Percentiles rank a stretch among this genome's conserved stretches.
phyloP scores from a whole-genome alignment of 768 basidiomycete species.

The Suillus alpinus region DNA sequence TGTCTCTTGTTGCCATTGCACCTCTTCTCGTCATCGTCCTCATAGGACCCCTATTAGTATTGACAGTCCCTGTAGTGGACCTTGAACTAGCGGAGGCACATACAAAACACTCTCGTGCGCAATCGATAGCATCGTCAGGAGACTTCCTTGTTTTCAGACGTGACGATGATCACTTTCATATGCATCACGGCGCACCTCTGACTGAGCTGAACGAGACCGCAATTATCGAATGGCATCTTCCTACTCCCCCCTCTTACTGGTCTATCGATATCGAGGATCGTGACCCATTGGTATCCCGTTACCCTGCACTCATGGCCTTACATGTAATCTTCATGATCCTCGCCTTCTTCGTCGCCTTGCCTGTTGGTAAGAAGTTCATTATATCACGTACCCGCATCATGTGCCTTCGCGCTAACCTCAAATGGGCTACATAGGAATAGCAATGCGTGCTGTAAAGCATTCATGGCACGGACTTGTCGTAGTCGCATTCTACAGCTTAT shows the following conservation, averaged over 20 bases:
- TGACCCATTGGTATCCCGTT: conserved; percentile 41
- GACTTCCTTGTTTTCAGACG: conserved; percentile 9
- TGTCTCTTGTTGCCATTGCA: not conserved
- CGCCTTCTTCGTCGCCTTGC: conserved; percentile 83
- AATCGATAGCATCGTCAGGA: not conserved
- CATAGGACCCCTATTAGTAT: not conserved
- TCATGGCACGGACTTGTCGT: conserved; percentile 56
- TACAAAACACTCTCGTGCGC: not conserved
- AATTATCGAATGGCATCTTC: conserved; percentile 57
- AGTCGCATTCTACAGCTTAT: conserved; percentile 60
- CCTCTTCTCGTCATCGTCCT: conserved; percentile 8
- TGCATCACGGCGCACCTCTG: conserved; percentile 48
- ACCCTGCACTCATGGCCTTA: conserved; percentile 68
- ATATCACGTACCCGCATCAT: conserved; percentile 2
- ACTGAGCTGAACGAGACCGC: conserved; percentile 77
- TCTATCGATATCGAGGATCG: conserved; percentile 69
- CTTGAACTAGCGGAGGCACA: not conserved
- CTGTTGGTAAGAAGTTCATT: conserved; percentile 55
- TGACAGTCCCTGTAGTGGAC: not conserved
- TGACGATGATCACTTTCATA: conserved; percentile 41
- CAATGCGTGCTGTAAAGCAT: conserved; percentile 75
- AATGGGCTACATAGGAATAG: conserved; percentile 55
- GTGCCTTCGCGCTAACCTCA: not conserved
- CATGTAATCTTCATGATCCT: conserved; percentile 74
- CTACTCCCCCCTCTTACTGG: conserved; percentile 80